Base-by-base conservation (phyloP, 805 yeast genomes). In the Suhomyces sp. region DNA sequence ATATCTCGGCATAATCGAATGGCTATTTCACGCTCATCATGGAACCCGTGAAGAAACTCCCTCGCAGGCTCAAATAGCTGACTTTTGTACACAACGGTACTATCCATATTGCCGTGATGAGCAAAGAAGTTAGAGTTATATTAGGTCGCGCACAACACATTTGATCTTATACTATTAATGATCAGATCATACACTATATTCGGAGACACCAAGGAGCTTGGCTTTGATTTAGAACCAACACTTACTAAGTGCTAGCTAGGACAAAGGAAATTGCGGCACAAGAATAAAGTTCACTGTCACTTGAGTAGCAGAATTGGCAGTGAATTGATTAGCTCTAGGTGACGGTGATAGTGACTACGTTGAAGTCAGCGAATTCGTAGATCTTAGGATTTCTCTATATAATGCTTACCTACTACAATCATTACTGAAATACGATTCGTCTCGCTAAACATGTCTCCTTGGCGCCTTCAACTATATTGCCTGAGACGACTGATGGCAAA, bases 1-100 rank as follows among this genome's bases (percentile, higher is more conserved):
- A 73, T 62, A 46, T 73, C 78, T 40, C 78, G 58, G 37, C 71
- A 64, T 2, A 62, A 54, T 48, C 71, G 61, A 19, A 73, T 74
- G 15, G 73, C 61, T 21, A 52, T 48, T 44, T 72, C 75, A 41
- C 77, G 54, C 29, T 65, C 67, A 43, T 61, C 71, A 25, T 73
- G 75, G 49, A 58, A 58, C 17, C 48, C 21, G 19, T 54, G 48
- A 7, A 65, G 55, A 43, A 54, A 53, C 15, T 53, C 58, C 43
- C 65, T 49, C 10, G 67, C 67, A 1, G 66, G 66, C 20, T 48
- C 47, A 44, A 65, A 65, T 37, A 57, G n/a, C 41, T 37, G 13
- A 22, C 20, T 37, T 19, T 19, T 37, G 41, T 37, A 37, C 22
- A 17, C 10, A 1, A 17, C 21, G 9, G 41, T 9, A 17, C 22